phyloP scores from a whole-genome alignment of 2,329 filamentous ascomycete genomes.

The Diaporthe citriasiana region DNA sequence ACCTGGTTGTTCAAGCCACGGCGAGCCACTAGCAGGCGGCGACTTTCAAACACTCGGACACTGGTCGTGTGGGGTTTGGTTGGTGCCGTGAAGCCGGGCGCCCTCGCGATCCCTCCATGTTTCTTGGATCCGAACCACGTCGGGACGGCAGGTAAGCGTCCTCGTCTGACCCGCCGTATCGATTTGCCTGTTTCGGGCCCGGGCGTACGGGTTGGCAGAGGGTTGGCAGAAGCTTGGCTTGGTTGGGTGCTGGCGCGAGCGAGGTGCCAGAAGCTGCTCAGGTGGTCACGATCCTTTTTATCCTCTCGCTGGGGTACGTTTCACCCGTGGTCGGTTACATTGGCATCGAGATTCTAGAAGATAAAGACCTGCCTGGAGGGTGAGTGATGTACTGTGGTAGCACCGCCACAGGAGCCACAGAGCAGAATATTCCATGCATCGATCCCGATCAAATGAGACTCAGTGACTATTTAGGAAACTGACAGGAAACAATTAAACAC shows the following conservation, averaged over 20 bases:
- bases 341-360: slow-evolving; percentile 22
- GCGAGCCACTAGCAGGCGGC: background rate
- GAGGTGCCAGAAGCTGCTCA: slow-evolving; percentile 4
- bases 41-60: background rate
- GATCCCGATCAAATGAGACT: background rate
- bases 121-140: slow-evolving; percentile 11
- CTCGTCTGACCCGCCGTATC: slow-evolving; percentile 7
- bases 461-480: background rate
- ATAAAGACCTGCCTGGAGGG: background rate
- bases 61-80: background rate
- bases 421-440: background rate
- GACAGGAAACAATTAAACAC: background rate
- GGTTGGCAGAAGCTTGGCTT: slow-evolving; percentile 6
- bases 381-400: background rate
- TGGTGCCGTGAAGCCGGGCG: slow-evolving; percentile 13
- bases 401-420: slow-evolving; percentile 26
- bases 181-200: slow-evolving; percentile 10
- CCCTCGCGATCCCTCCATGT: background rate
- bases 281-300: background rate
- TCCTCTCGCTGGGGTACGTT: background rate
- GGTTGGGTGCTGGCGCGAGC: background rate
- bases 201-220: no score
- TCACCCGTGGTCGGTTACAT: background rate
- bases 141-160: background rate
- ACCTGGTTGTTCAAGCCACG: slow-evolving; percentile 4